These are phyloP conservation scores for Diaporthe sp. DNA, from an alignment of 2,329 filamentous ascomycete genomes.

Conservation along the genomic window DNA sequence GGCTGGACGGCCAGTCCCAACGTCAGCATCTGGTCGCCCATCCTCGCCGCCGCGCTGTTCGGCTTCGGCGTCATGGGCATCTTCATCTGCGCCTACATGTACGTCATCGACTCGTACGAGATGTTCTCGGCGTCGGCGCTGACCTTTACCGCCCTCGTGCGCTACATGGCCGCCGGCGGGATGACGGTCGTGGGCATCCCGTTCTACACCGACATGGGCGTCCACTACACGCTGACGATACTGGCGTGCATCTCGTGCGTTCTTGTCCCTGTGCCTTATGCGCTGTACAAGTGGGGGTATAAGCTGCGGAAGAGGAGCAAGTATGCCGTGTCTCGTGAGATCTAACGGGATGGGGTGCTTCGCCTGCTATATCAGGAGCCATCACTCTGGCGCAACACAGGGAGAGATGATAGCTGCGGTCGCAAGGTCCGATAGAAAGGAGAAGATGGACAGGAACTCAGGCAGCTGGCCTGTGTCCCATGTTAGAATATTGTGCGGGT, in stretches of 20 bases:
- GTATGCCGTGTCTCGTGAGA: conserved; percentile 40
- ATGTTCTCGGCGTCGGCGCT: conserved; percentile 52
- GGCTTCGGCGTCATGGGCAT: conserved; percentile 62
- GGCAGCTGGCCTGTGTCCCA: too few relatives aligned
- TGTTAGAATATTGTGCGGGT: too few relatives aligned
- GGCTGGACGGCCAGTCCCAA: conserved; percentile 60
- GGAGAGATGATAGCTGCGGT: background rate
- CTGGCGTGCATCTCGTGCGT: conserved; percentile 49
- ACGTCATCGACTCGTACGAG: conserved; percentile 54
- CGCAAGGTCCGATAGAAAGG: background rate
- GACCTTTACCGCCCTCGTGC: conserved; percentile 49
- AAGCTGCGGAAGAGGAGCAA: conserved; percentile 34
- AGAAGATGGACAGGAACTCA: background rate
- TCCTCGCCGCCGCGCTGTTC: conserved; percentile 58
- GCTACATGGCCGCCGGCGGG: conserved; percentile 51
- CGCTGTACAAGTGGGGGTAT: conserved; percentile 47
- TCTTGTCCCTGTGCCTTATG: conserved; percentile 50
- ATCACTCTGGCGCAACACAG: background rate
- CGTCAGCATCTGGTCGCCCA: conserved; percentile 61
- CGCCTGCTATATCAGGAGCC: accelerated
- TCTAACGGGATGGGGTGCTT: background rate
- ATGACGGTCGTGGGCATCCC: conserved; percentile 54
- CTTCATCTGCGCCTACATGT: conserved; percentile 52
- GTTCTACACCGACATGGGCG: conserved; percentile 52
- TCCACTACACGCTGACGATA: conserved; percentile 52